Evolutionary conservation across 2,329 filamentous ascomycete species (phyloP).

Genomic region (Cryphonectria radicalis): DNA sequence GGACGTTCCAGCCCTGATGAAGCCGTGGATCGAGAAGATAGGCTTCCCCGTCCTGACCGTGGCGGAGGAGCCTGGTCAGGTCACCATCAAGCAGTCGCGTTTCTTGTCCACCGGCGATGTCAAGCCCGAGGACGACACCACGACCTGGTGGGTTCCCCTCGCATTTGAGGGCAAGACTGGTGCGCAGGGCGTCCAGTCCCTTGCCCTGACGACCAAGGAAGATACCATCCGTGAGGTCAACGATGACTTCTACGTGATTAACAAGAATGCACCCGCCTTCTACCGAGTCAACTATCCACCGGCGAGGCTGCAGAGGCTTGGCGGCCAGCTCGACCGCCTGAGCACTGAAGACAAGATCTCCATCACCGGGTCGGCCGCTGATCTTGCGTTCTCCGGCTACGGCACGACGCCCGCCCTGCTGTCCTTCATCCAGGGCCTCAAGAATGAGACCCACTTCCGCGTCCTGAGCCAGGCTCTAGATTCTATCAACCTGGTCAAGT

Average conservation of each 20-base stretch:
- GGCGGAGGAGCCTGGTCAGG: conserved; percentile 79
- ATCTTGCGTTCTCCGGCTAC: conserved; percentile 85
- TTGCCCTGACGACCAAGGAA: conserved; percentile 75
- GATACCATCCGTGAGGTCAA: conserved; percentile 77
- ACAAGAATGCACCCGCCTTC: conserved; percentile 84
- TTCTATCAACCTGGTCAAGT: conserved; percentile 75
- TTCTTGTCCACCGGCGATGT: conserved; percentile 93
- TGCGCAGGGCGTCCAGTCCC: conserved; percentile 62
- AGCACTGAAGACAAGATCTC: conserved; percentile 90
- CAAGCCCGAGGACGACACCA: conserved; percentile 87
- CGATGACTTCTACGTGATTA: conserved; percentile 89
- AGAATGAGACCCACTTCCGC: conserved; percentile 79
- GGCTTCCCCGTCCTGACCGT: conserved; percentile 91
- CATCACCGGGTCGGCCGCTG: conserved; percentile 85
- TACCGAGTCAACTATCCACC: conserved; percentile 94
- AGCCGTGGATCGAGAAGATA: conserved; percentile 93
- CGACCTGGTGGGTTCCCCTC: conserved; percentile 94
- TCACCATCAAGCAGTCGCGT: conserved; percentile 81
- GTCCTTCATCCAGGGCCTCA: conserved; percentile 83
- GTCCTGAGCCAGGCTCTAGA: conserved; percentile 88
- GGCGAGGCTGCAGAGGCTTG: conserved; percentile 79
- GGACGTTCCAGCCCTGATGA: conserved; percentile 87
- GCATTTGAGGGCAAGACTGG: conserved; percentile 77
- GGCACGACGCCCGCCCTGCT: conserved; percentile 81
- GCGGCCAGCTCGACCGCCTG: conserved; percentile 74